phyloP scores from a whole-genome alignment of 2,329 filamentous ascomycete genomes.

The Aspergillus pseudoterreus region DNA sequence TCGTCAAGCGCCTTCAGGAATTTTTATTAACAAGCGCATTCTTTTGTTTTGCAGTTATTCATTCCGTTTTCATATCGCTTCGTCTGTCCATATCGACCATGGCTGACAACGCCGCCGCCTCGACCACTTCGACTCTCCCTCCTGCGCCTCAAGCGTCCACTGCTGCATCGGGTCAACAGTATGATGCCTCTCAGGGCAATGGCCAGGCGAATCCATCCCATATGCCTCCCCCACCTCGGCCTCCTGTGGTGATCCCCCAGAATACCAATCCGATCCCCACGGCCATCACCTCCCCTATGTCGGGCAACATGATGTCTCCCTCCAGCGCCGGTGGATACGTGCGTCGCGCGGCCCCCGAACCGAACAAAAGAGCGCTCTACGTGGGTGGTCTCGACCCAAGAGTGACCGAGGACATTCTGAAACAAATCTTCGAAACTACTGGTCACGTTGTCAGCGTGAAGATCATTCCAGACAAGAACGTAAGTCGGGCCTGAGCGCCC shows the following conservation, averaged over 20 bases:
- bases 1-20: constrained; percentile 11
- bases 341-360: constrained; percentile 89
- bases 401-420: constrained; percentile 92
- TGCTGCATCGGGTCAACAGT: constrained; percentile 66
- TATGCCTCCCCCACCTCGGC: constrained; percentile 86
- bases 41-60: constrained; percentile 16
- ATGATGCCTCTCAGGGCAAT: constrained; percentile 68
- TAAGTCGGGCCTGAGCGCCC: constrained; percentile 50
- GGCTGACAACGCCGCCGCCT: constrained; percentile 69
- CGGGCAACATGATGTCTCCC: constrained; percentile 76
- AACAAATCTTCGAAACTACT: constrained; percentile 98
- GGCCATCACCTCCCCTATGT: constrained; percentile 84
- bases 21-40: constrained; percentile 19
- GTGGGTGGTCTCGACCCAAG: constrained; percentile 92
- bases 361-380: constrained; percentile 96
- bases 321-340: constrained; percentile 75
- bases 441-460: constrained; percentile 98
- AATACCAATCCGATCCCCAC: constrained; percentile 95
- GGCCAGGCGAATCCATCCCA: constrained; percentile 67
- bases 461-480: constrained; percentile 99
- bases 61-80: constrained; percentile 13
- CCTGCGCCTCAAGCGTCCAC: constrained; percentile 65
- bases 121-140: constrained; percentile 63
- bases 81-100: constrained; percentile 50
- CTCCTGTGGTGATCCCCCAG: constrained; percentile 80